Conservation (phyloP, 257 asterid genomes). For the Lavandula angustifolia region DNA sequence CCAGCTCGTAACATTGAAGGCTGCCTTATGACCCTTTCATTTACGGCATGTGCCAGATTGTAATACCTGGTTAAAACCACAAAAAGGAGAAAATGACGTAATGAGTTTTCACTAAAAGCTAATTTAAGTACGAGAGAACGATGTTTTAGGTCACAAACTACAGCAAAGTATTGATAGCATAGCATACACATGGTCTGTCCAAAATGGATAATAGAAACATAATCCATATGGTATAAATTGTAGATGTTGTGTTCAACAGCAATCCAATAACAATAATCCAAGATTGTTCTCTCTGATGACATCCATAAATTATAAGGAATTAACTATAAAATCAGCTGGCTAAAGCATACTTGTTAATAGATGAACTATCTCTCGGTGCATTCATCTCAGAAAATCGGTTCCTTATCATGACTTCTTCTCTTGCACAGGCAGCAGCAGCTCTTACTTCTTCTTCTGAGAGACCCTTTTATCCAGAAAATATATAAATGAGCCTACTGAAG, state of each 20-base stretch:
- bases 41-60: constrained; percentile 98
- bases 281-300: background rate
- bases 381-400: constrained; percentile 98
- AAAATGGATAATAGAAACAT: constrained; percentile 25
- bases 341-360: constrained; percentile 80
- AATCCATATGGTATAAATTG: constrained; percentile 9
- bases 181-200: constrained; percentile 14
- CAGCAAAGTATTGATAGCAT: constrained; percentile 18
- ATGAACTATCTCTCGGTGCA: constrained; percentile 86
- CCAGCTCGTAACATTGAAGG: constrained; percentile 98
- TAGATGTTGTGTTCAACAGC: constrained; percentile 17
- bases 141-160: constrained; percentile 19
- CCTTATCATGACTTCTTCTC: constrained; percentile 98
- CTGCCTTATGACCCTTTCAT: constrained; percentile 89
- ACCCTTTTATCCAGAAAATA: constrained; percentile 58
- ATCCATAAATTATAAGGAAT: constrained; percentile 17
- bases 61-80: constrained; percentile 64
- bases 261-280: background rate
- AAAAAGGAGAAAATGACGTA: background rate
- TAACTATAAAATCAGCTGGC: constrained; percentile 25
- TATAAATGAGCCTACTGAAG: constrained; percentile 28
- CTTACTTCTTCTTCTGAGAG: constrained; percentile 98
- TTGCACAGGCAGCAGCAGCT: constrained; percentile 96
- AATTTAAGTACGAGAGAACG: constrained; percentile 12
- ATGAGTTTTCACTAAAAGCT: constrained; percentile 17